These are phyloP conservation scores for Hypoxylon lienhwacheense DNA, from an alignment of 495 filamentous ascomycete species.

Conservation along the genomic window DNA sequence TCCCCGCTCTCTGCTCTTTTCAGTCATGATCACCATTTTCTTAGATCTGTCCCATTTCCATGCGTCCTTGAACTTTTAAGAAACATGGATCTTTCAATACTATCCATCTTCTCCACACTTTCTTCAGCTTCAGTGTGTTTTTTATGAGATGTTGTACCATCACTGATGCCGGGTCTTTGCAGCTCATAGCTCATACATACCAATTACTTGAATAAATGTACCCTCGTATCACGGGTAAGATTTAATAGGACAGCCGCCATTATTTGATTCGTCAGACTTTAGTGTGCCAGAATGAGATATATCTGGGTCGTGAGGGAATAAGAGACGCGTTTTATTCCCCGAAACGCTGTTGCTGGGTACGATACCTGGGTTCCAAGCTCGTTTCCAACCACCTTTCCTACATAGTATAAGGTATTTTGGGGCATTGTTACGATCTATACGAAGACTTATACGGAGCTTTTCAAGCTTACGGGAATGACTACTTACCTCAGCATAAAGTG, in stretches of 20 bases:
- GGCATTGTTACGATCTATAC: too few relatives aligned
- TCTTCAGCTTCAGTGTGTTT: background rate
- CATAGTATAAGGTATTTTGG: too few relatives aligned
- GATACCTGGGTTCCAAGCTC: background rate
- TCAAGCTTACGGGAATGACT: conserved; percentile 23
- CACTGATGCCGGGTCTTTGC: too few relatives aligned
- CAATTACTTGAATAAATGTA: too few relatives aligned
- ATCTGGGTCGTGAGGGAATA: conserved; percentile 1
- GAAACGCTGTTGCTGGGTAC: too few relatives aligned
- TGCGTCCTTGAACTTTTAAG: background rate
- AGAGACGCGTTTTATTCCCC: conserved; percentile 13
- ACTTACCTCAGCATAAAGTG: conserved; percentile 11
- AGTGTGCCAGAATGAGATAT: background rate
- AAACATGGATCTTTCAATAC: background rate
- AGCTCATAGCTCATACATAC: too few relatives aligned
- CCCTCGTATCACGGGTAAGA: too few relatives aligned
- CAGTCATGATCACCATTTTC: conserved; percentile 14
- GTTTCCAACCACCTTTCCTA: background rate
- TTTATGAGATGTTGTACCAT: too few relatives aligned
- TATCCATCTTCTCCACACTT: background rate
- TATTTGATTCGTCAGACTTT: background rate
- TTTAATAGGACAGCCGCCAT: too few relatives aligned
- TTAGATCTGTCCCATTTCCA: conserved; percentile 18
- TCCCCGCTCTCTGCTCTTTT: conserved; percentile 23
- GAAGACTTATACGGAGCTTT: conserved; percentile 11